Conservation (phyloP, 805 yeast species). For the Ogataea paraovalis region DNA sequence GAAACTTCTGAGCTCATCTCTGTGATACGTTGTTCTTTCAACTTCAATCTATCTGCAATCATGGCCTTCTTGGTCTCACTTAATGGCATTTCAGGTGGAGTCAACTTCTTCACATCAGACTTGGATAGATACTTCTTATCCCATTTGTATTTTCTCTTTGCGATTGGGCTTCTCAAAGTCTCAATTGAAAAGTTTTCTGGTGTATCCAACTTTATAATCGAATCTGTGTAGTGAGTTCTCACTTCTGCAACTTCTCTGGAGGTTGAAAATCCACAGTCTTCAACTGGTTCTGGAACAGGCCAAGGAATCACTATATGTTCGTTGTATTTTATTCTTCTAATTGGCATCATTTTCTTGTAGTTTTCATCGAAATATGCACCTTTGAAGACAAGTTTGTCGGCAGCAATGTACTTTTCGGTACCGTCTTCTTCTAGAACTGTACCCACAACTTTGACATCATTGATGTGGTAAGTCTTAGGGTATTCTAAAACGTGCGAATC, state of each 20-base stretch:
- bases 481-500: slow-evolving; percentile 64
- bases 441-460: slow-evolving; percentile 71
- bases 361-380: slow-evolving; percentile 73
- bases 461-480: slow-evolving; percentile 59
- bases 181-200: slow-evolving; percentile 53
- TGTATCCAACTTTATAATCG: slow-evolving; percentile 61
- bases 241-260: slow-evolving; percentile 53
- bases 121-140: slow-evolving; percentile 51
- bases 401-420: slow-evolving; percentile 64
- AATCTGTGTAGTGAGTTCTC: slow-evolving; percentile 70
- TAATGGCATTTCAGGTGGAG: slow-evolving; percentile 75
- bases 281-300: slow-evolving; percentile 67
- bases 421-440: slow-evolving; percentile 69
- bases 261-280: slow-evolving; percentile 60
- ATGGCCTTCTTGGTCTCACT: slow-evolving; percentile 58
- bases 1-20: slow-evolving; percentile 40
- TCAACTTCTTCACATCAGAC: slow-evolving; percentile 56
- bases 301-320: slow-evolving; percentile 76
- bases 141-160: slow-evolving; percentile 54
- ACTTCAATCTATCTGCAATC: slow-evolving; percentile 47
- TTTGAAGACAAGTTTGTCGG: slow-evolving; percentile 63
- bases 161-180: slow-evolving; percentile 73
- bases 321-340: slow-evolving; percentile 70
- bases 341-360: slow-evolving; percentile 69
- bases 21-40: slow-evolving; percentile 41